Evolutionary conservation across 805 yeast genomes (phyloP).

Genomic region (Ogataea trehalophila): DNA sequence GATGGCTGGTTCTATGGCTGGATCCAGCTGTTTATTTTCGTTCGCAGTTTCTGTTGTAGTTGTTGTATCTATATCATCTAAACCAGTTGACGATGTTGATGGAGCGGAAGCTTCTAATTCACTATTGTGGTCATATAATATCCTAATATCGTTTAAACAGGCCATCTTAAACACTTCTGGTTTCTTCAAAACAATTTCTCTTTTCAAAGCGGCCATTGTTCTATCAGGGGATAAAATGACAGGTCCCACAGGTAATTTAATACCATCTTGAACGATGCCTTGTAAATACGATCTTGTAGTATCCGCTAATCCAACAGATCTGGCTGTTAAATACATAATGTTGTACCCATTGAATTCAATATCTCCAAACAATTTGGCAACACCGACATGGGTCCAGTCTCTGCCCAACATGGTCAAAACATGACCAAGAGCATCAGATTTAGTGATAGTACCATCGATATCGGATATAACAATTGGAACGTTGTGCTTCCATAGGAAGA

Average conservation of each 20-base stretch:
- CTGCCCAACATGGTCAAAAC: constrained; percentile 88
- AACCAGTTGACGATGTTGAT: background rate
- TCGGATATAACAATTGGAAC: constrained; percentile 94
- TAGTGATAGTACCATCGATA: constrained; percentile 96
- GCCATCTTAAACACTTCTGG: constrained; percentile 99
- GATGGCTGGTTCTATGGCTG: background rate
- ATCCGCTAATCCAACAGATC: constrained; percentile 95
- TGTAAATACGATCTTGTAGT: constrained; percentile 78
- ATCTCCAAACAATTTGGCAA: constrained; percentile 86
- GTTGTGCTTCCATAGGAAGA: constrained; percentile 78
- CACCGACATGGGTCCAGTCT: constrained; percentile 98
- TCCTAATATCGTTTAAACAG: constrained; percentile 79
- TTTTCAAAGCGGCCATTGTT: constrained; percentile 87
- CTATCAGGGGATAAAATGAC: constrained; percentile 94
- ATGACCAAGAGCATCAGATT: constrained; percentile 96
- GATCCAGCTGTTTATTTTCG: background rate
- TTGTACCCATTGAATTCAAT: constrained; percentile 85
- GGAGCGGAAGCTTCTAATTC: background rate
- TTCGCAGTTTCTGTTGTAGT: background rate
- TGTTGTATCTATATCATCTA: background rate
- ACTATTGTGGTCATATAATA: constrained; percentile 42
- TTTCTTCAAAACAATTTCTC: constrained; percentile 90
- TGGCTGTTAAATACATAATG: constrained; percentile 87
- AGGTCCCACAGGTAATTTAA: constrained; percentile 79
- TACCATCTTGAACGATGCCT: constrained; percentile 73